These are phyloP conservation scores for Canariomyces notabilis DNA, from an alignment of 2,329 filamentous ascomycete genomes.

Conservation along the genomic window DNA sequence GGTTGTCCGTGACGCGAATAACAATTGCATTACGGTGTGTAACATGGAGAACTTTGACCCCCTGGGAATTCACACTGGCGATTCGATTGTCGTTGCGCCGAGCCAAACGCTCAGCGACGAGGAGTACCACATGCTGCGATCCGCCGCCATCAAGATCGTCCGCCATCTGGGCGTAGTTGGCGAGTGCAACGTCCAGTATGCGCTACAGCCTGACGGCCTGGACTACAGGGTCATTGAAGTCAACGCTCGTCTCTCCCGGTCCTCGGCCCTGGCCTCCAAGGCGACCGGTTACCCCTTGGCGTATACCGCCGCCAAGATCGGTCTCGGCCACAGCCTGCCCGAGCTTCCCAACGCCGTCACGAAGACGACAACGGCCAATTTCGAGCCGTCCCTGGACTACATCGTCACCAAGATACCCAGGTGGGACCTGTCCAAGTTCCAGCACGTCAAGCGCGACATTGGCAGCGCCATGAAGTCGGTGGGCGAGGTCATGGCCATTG, in stretches of 20 bases:
- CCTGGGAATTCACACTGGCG: constrained; percentile 93
- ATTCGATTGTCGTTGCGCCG: constrained; percentile 96
- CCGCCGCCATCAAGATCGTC: constrained; percentile 96
- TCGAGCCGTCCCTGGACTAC: constrained; percentile 95
- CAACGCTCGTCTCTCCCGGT: constrained; percentile 96
- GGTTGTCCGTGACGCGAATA: constrained; percentile 91
- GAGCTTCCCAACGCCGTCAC: constrained; percentile 97
- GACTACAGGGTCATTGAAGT: constrained; percentile 99
- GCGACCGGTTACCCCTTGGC: constrained; percentile 95
- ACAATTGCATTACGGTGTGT: constrained; percentile 99
- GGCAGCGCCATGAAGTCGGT: constrained; percentile 99
- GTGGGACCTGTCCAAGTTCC: constrained; percentile 98
- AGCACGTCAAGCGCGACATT: constrained; percentile 96
- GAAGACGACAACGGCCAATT: constrained; percentile 97
- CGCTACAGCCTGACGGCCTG: constrained; percentile 89
- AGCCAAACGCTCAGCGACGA: constrained; percentile 96
- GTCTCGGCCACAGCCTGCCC: constrained; percentile 88
- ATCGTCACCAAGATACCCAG: constrained; percentile 98
- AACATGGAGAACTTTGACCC: constrained; percentile 99
- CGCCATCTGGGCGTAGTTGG: constrained; percentile 94
- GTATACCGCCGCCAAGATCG: constrained; percentile 97
- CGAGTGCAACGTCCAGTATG: constrained; percentile 98
- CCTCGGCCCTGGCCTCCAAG: constrained; percentile 94
- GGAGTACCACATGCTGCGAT: constrained; percentile 99
- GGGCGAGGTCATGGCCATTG: constrained; percentile 98